phyloP scores from a whole-genome alignment of 768 basidiomycete genomes.

The Suillus ampliporus region DNA sequence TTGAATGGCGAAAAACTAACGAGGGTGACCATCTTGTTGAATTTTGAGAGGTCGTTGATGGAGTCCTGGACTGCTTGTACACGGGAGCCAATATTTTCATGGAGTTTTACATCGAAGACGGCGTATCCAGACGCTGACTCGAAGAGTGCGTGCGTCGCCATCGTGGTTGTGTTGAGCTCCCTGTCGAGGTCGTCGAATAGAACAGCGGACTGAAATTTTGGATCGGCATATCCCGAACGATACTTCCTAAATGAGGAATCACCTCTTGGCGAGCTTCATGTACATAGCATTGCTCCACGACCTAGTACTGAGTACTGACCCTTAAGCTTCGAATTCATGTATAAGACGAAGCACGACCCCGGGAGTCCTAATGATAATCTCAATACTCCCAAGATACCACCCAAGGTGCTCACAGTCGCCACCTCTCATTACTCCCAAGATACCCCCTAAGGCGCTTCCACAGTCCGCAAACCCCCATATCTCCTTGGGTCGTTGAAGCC shows the following conservation, averaged over 20 bases:
- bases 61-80: conserved; percentile 83
- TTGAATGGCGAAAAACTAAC: conserved; percentile 94
- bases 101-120: conserved; percentile 87
- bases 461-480: conserved; percentile 1
- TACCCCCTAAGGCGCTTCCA: conserved; percentile 7
- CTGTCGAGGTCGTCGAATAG: conserved; percentile 39
- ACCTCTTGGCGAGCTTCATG: no score
- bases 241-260: not conserved
- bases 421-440: conserved; percentile 3
- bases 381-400: conserved; percentile 9
- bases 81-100: conserved; percentile 85
- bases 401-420: conserved; percentile 1
- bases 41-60: conserved; percentile 85
- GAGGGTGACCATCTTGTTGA: conserved; percentile 90
- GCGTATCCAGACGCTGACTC: conserved; percentile 96
- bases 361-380: conserved; percentile 9
- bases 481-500: no score
- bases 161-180: conserved; percentile 41
- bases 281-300: no score
- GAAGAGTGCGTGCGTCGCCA: conserved; percentile 89
- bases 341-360: conserved; percentile 2
- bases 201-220: conserved; percentile 29
- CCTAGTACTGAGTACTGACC: no score
- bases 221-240: conserved; percentile 13
- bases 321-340: no score